Evolutionary conservation across 306 rosid species (phyloP), one percentile per base, ranked within the genome.

Genomic region (Cucurbita ficifolia): DNA sequence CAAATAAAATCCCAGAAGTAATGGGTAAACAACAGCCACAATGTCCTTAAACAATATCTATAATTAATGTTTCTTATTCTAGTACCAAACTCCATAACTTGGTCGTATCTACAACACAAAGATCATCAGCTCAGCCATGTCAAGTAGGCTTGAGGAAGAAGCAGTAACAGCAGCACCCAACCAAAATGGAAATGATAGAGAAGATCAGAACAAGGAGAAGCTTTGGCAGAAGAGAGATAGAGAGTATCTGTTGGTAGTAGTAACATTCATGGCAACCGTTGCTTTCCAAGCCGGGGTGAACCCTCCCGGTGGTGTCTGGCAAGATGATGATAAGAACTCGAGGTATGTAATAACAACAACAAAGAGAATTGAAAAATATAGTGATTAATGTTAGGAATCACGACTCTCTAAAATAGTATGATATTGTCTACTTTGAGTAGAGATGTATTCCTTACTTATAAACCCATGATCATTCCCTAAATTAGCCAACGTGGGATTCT

Each of bases 261-360:
- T 81, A 38, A 78, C 79, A 10, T 68, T 81, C 19, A 38, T 81
- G 9, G 84, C 77, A 54, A 81, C 82, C 4, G 48, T 75, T 16
- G 78, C 84, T 67, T 81, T 81, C 48, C 81, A 77, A 73, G 84
- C 84, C 42, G 74, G 54, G 5, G 10, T 74, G 11, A 81, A 73
- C 22, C 84, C 84, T 5, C 82, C 84, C 0, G 77, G 84, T 22
- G 84, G 82, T 5, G 70, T 81, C 46, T 81, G 81, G 81, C 84
- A 81, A 58, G 82, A 81, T 24, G 64, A 58, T 3, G 64, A 11
- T 12, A 24, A 4, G 16, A 2, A 55, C 61, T 16, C 36, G 14
- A 55, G 17, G 62, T 24, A 58, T 22, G 6, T 12, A 18, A 40
- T 29, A 29, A 29, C 2, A 29, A 2, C 33, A 0, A 29, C 2